Conservation (phyloP, 345 rosid species). For the Cardamine resedifolia region DNA sequence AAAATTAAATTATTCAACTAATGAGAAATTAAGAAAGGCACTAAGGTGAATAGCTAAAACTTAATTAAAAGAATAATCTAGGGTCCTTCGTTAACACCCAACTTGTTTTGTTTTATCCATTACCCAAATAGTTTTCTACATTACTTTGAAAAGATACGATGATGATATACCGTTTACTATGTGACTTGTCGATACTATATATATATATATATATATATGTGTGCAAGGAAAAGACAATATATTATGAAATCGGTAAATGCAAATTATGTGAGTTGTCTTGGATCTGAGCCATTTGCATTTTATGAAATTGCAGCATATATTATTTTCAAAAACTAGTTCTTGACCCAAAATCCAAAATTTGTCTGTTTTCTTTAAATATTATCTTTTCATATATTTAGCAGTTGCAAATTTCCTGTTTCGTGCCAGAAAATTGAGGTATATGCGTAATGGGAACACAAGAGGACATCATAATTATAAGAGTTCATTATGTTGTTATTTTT, state of each 20-base stretch:
- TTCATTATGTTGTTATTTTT: neutral
- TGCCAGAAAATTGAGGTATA: conserved; percentile 5
- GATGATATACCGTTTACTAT: too few relatives aligned
- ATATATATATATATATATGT: too few relatives aligned
- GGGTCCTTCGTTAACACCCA: too few relatives aligned
- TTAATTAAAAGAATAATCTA: too few relatives aligned
- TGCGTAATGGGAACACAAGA: conserved; percentile 13
- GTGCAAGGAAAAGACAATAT: neutral
- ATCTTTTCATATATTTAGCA: neutral
- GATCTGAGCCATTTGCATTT: neutral
- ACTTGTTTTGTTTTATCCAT: too few relatives aligned
- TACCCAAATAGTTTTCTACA: too few relatives aligned
- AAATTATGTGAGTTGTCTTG: neutral
- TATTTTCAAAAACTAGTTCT: neutral
- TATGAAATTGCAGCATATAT: neutral
- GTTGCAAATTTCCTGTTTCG: neutral
- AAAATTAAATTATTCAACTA: too few relatives aligned
- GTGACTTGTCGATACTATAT: too few relatives aligned
- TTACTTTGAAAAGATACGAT: too few relatives aligned
- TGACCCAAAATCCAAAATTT: neutral
- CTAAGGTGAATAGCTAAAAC: too few relatives aligned
- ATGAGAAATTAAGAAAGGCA: neutral
- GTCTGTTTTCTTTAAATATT: too few relatives aligned
- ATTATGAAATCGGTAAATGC: neutral
- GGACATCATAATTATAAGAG: neutral